Evolutionary conservation across 306 rosid species (phyloP).

Genomic region (Arachis stenosperma): DNA sequence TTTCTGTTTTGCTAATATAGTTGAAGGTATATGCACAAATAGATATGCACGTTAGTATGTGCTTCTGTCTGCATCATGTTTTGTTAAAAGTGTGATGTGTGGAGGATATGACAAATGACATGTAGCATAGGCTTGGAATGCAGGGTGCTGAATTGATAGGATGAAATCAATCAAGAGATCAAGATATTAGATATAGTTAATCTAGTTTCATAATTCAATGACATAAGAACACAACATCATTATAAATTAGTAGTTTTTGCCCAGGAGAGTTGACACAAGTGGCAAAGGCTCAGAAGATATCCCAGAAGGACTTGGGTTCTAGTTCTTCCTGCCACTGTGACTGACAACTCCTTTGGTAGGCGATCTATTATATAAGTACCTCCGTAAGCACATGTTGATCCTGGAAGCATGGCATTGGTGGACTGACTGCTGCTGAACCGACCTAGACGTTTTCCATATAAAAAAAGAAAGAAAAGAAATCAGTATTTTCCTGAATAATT

Average conservation of each 20-base stretch:
- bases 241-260: background rate
- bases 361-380: too few relatives aligned
- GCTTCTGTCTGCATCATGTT: slow-evolving; percentile 20
- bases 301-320: too few relatives aligned
- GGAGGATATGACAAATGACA: slow-evolving; percentile 22
- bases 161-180: slow-evolving; percentile 5
- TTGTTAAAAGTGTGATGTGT: slow-evolving; percentile 3
- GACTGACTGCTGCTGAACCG: too few relatives aligned
- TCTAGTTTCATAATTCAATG: background rate
- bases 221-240: slow-evolving; percentile 1
- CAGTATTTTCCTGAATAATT: slow-evolving; percentile 10
- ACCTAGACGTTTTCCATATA: too few relatives aligned
- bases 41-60: slow-evolving; percentile 10
- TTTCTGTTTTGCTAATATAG: background rate
- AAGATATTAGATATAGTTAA: slow-evolving; percentile 18
- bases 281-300: too few relatives aligned
- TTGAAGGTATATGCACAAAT: slow-evolving; percentile 18
- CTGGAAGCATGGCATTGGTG: too few relatives aligned
- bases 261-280: too few relatives aligned
- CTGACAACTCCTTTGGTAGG: too few relatives aligned
- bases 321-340: too few relatives aligned
- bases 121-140: slow-evolving; percentile 28
- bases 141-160: slow-evolving; percentile 10
- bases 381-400: too few relatives aligned
- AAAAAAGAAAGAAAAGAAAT: background rate